Base-by-base conservation (phyloP, 306 rosid genomes). In the Abrus pulchellus region DNA sequence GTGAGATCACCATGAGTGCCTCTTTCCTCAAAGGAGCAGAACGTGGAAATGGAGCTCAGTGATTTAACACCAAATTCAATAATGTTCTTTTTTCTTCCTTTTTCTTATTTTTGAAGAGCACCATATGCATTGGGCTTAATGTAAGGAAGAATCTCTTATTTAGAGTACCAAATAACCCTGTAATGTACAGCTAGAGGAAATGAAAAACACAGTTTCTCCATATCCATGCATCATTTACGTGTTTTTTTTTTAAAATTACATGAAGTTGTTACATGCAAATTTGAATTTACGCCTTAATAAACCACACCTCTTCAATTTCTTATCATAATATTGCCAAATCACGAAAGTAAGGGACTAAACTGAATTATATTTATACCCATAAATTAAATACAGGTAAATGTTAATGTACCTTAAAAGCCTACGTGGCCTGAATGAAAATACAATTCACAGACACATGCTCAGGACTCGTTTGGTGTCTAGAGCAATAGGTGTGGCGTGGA, bases 1-100 rank as follows among this genome's bases (percentile, higher is more conserved):
- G 85, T 3, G 93, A 90, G 84, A 83, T 88, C 71, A 88, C 90
- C 28, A 75, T 83, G 79, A 86, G 68, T 77, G 82, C 84, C 11
- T 90, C 97, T 55, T 92, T 92, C 75, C 81, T 90, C 7, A 89
- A 49, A 71, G 78, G 67, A 44, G 28, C 65, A 28, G 56, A 72
- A 4, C 60, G 56, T 3, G 27, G 11, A 11, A 29, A 12, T 53
- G 2, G 1, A 76, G 71, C 78, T 1, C 5, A 27, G 30, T 76
- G 87, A 87, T 72, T 38, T 12, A 33, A 6, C 29, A 30, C 0
- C 63, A 41, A 40, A 9, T 20, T 8, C 43, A 20, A 34, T 1
- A 45, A 45, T 54, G 2, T 30, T 75, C 7, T 29, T 2, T n/a
- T 34, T 30, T 61, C n/a, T 74, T 55, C 4, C 1, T 70, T 56